These are phyloP conservation scores for Anacardium occidentale DNA, from an alignment of 345 rosid genomes.

Conservation along the genomic window DNA sequence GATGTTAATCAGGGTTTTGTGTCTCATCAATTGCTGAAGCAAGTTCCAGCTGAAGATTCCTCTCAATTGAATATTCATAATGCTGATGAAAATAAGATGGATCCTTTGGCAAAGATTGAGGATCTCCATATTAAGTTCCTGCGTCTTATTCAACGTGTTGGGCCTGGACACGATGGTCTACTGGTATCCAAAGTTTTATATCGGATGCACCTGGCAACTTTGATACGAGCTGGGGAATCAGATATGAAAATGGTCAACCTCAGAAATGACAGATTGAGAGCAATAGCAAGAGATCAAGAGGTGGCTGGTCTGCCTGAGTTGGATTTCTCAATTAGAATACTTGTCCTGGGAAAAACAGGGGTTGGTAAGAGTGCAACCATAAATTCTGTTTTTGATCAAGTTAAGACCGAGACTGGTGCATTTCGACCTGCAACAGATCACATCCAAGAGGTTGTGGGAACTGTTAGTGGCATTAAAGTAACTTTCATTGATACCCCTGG, in stretches of 20 bases:
- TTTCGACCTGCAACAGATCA: constrained; percentile 65
- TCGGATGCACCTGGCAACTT: constrained; percentile 69
- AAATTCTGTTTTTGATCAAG: constrained; percentile 77
- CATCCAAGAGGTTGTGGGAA: constrained; percentile 71
- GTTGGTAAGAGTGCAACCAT: constrained; percentile 97
- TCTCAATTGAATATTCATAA: constrained; percentile 25
- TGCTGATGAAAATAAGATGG: constrained; percentile 33
- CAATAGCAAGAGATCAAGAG: constrained; percentile 70
- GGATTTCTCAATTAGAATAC: constrained; percentile 67
- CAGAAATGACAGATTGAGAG: constrained; percentile 48
- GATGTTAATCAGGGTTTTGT: constrained; percentile 36
- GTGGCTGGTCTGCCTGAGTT: constrained; percentile 61
- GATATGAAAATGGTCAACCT: constrained; percentile 55
- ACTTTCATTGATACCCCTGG: constrained; percentile 94
- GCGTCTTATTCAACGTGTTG: constrained; percentile 63
- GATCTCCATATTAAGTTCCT: constrained; percentile 68
- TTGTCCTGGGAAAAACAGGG: constrained; percentile 90
- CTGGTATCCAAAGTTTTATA: constrained; percentile 80
- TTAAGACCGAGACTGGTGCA: constrained; percentile 67
- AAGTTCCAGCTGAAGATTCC: constrained; percentile 38
- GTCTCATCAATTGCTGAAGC: constrained; percentile 37
- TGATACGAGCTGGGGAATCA: constrained; percentile 72
- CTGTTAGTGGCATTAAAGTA: constrained; percentile 64
- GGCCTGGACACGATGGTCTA: constrained; percentile 58
- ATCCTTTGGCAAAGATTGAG: constrained; percentile 58